A percentile compares a stretch with the other conserved stretches of the same genome.
phyloP scores from a whole-genome alignment of 306 rosid species.

The Cyamopsis tetragonoloba region DNA sequence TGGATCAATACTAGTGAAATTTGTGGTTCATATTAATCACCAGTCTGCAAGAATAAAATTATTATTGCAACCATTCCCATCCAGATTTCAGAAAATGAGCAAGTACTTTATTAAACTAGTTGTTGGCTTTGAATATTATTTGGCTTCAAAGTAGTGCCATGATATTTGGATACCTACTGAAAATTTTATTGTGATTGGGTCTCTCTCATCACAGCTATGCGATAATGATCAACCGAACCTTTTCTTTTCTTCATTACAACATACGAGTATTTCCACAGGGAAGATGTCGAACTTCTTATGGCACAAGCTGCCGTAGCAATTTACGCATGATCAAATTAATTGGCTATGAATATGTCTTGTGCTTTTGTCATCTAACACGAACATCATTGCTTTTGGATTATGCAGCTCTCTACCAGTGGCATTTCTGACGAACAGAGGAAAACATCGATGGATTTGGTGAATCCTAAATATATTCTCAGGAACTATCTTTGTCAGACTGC shows the following conservation, averaged over 20 bases:
- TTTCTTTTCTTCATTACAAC: not conserved
- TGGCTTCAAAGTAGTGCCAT: not conserved
- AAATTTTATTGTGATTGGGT: not conserved
- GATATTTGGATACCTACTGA: not conserved
- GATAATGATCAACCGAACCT: not conserved
- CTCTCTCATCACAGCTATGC: not conserved
- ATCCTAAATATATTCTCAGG: slow-evolving; percentile 86
- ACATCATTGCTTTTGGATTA: slow-evolving; percentile 21
- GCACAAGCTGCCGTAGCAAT: not conserved
- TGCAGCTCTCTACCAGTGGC: slow-evolving; percentile 75
- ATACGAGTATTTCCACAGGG: not conserved
- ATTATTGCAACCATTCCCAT: slow-evolving; percentile 11
- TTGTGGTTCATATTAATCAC: not conserved
- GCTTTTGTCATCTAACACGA: slow-evolving; percentile 12
- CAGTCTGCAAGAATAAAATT: not conserved
- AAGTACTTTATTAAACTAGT: not conserved
- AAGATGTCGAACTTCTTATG: not conserved
- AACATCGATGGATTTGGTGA: slow-evolving; percentile 70
- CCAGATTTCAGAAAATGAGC: slow-evolving; percentile 10
- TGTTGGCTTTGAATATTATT: slow-evolving; percentile 5
- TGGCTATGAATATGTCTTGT: not conserved
- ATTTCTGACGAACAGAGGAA: slow-evolving; percentile 80
- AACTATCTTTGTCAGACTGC: slow-evolving; percentile 97
- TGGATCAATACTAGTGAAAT: slow-evolving; percentile 8
- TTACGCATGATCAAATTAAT: not conserved